phyloP scores from a whole-genome alignment of 2,329 filamentous ascomycete species.

The Penicillium sp. region DNA sequence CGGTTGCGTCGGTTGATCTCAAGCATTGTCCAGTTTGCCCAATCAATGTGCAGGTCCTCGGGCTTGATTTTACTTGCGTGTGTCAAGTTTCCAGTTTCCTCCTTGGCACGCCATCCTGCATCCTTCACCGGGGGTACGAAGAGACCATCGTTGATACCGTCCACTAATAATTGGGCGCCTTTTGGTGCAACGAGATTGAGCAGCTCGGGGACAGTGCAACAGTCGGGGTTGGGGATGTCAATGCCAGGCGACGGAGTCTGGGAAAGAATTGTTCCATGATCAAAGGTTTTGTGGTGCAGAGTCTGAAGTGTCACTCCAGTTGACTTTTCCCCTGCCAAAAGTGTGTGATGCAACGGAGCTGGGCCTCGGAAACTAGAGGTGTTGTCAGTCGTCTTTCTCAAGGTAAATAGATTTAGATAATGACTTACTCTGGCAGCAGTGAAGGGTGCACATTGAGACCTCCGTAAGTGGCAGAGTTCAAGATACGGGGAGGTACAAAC shows the following conservation, averaged over 20 bases:
- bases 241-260: constrained; percentile 61
- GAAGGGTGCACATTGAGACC: constrained; percentile 94
- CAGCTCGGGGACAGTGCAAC: constrained; percentile 49
- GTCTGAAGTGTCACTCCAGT: constrained; percentile 86
- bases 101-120: constrained; percentile 26
- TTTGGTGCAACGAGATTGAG: constrained; percentile 54
- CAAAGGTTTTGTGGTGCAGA: constrained; percentile 69
- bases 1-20: constrained; percentile 54
- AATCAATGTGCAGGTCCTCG: constrained; percentile 60
- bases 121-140: constrained; percentile 60
- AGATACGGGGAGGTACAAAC: constrained; percentile 73
- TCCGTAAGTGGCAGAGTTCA: constrained; percentile 68
- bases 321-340: constrained; percentile 57
- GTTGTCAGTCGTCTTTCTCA: neutral
- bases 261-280: constrained; percentile 69
- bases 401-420: neutral
- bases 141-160: constrained; percentile 57
- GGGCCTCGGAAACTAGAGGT: constrained; percentile 67
- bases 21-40: constrained; percentile 50
- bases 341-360: constrained; percentile 79
- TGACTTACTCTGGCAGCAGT: constrained; percentile 69
- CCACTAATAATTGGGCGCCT: constrained; percentile 68
- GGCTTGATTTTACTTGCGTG: constrained; percentile 72
- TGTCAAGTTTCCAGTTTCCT: constrained; percentile 26
- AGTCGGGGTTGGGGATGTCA: constrained; percentile 46